Evolutionary conservation across 2,329 filamentous ascomycete genomes (phyloP), one percentile per base, ranked within the genome.

Genomic region (Colletotrichum sidae): DNA sequence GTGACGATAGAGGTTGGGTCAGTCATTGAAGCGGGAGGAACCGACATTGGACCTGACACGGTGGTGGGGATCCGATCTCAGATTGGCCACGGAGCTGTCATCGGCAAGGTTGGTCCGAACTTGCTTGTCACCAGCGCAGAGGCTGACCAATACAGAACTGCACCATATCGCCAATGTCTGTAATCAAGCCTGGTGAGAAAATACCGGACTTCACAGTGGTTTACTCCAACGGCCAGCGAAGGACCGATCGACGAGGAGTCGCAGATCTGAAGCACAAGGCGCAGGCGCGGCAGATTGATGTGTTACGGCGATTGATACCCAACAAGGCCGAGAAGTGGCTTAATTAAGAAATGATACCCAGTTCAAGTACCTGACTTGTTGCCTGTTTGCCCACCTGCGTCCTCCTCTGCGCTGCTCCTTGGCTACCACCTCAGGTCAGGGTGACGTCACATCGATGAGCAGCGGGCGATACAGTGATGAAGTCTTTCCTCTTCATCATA

Each of bases 121-220:
- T 8, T 44, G 8, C 38, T 34, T 8, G 6, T 4, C 8, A 13
- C 9, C 17, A 51, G 25, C 12, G 35, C n/a, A 2, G 38, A 55
- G 41, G 37, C 56, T 65, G 37, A 66, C 35, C 41, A n/a, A 10
- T 44, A 12, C 37, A 90, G 83, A 86, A 93, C 73, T 91, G 90
- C 71, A 93, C 90, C 25, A 83, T 94, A 55, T 90, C 91, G 8
- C 85, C 91, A 0, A 82, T 87, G 65, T 89, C 86, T 33, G 80
- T 83, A 34, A 80, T 94, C 46, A 76, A 79, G 0, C 84, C 88
- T 9, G 84, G 86, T 0, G 85, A 88, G 38, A 77, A 81, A 10
- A 73, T 94, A 0, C 86, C 86, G 0, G 90, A 93, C 65, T 88
- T 86, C 74, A 90, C 88, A 0, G 90, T 94, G 6, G 80, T 93